Evolutionary conservation across 495 filamentous ascomycete species (phyloP).

Genomic region (Aspergillus nanangensis): DNA sequence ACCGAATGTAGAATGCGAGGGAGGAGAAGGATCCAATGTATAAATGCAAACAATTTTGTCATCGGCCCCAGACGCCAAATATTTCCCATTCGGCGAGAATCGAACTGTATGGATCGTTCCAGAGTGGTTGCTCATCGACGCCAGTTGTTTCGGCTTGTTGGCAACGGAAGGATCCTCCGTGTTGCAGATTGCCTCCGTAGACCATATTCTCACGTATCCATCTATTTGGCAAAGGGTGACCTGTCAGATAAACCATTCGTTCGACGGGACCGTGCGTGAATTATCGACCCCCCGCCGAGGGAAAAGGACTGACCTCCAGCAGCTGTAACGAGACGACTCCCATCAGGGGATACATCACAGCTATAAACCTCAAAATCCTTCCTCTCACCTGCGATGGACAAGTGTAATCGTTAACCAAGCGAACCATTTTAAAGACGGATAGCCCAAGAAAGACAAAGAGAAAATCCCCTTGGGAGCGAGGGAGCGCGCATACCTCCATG

Average conservation of each 20-base stretch:
- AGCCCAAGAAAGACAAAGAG: too few species aligned
- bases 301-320: slow-evolving; percentile 72
- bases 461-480: too few species aligned
- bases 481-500: slow-evolving; percentile 64
- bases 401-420: slow-evolving; percentile 6
- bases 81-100: slow-evolving; percentile 89
- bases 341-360: slow-evolving; percentile 94
- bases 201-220: slow-evolving; percentile 97
- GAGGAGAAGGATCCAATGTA: slow-evolving; percentile 75
- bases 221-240: slow-evolving; percentile 46
- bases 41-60: slow-evolving; percentile 99
- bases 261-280: too few species aligned
- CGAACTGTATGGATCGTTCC: slow-evolving; percentile 95
- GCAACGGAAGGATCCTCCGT: slow-evolving; percentile 60
- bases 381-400: slow-evolving; percentile 64
- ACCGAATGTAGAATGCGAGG: slow-evolving; percentile 74
- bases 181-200: slow-evolving; percentile 85
- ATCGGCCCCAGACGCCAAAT: slow-evolving; percentile 93
- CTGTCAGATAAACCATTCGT: too few species aligned
- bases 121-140: slow-evolving; percentile 96
- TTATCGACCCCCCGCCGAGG: too few species aligned
- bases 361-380: slow-evolving; percentile 98
- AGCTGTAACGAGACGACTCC: slow-evolving; percentile 82
- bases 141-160: slow-evolving; percentile 84
- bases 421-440: too few species aligned